Base-by-base conservation (phyloP, 495 filamentous ascomycete species). In the Penicillium fimorum region DNA sequence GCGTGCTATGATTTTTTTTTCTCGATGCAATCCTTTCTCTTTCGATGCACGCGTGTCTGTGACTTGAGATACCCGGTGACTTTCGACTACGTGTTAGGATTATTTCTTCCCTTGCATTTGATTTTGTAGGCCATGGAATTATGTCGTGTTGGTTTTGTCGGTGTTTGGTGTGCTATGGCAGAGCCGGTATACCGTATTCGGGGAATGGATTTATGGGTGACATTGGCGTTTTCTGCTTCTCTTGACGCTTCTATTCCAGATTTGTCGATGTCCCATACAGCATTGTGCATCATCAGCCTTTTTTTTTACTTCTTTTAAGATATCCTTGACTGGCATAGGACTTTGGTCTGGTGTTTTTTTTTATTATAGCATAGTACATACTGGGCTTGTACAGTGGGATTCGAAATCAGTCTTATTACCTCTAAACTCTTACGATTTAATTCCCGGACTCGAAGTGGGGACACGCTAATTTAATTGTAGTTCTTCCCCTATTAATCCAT, bases 1-100 rank as follows among this genome's bases (percentile, higher is more conserved):
- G 76, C 30, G 76, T 79, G 48, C 45, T 79, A 50, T 79, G 60
- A 77, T 54, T 18, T 42, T 54, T 18, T 42, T 51, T 27, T 20
- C n/a, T 32, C n/a, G n/a, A 29, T n/a, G 15, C 9, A 1, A 41
- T 13, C 3, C 7, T 25, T 20, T n/a, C 45, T 47, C 6, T 46
- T 48, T 59, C 20, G 13, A 55, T 57, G 60, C 49, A 59, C 58
- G 57, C 47, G 47, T 56, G 55, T 63, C 51, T 69, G 54, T 61
- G 48, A 50, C 56, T 67, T 70, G 62, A 66, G 67, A 71, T 70
- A 73, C 67, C 68, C 67, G 48, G 50, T 46, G 51, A 54, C 47
- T 56, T 54, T 22, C 32, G 40, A 47, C 51, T 49, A 42, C 42
- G 41, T 53, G 49, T 61, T 57, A 27, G 22, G 48, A 68, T 62